Base-by-base conservation (phyloP, 2,329 filamentous ascomycete species). In the Microascus cirrosus region DNA sequence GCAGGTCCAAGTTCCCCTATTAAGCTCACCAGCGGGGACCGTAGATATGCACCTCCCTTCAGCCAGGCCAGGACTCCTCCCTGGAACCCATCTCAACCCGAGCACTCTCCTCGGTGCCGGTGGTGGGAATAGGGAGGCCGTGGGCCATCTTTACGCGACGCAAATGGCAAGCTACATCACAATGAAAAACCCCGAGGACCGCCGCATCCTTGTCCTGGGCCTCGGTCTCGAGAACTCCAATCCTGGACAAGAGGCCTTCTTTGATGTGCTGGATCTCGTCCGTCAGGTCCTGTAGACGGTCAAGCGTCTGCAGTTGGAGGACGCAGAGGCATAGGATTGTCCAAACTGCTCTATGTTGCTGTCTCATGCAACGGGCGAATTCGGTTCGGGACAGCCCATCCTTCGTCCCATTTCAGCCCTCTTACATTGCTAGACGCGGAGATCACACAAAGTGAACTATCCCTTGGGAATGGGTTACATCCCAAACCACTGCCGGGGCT, bases 91-190 rank as follows among this genome's bases (percentile, higher is more conserved):
- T 64, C 78, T 97, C 50, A 95, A 90, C 0, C 90, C 94, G 1
- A 93, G 85, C 42, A 95, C 91, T 0, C 75, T 99, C 2, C 78
- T 99, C 0, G 94, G 94, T 2, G 91, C 87, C 11, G 90, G 92
- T 53, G 84, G 86, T 35, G 79, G 86, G 56, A 85, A 89, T 53
- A 81, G 91, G 51, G 91, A 96, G 67, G 89, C 87, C 0, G 71
- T 95, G 5, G 93, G 90, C 1, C 92, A 96, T 69, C 82, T 96
- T 1, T 87, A 95, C 66, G 92, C 92, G 2, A 89, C 89, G 51
- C 93, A 96, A 66, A 86, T 97, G 63, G 94, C 87, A 5, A 95
- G 86, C 66, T 82, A 87, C 45, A 81, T 99, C 60, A 79, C 85
- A 20, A 82, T 86, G 60, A 85, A 85, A 61, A 79, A 88, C 56